Base-by-base conservation (phyloP, 805 yeast species). In the Dipodascopsis uninucleata region DNA sequence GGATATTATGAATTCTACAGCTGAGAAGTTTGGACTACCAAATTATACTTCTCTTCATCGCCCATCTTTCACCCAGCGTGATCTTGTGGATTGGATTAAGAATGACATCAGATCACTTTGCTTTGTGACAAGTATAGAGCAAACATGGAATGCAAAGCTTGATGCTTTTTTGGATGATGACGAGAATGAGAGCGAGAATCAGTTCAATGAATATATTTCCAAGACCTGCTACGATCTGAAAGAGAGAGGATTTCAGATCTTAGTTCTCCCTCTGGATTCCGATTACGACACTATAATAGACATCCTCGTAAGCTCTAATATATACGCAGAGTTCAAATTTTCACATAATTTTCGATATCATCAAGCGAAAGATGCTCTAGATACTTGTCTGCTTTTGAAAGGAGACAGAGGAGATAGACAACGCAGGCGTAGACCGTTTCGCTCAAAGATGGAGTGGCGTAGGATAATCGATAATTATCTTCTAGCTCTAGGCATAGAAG, bases 401-500 rank as follows among this genome's bases (percentile, higher is more conserved):
- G n/a, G 82, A 83, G 26, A 18, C 28, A 45, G 35, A 31, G 21
- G 12, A 31, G 12, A 12, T 21, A 9, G n/a, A 17, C 10, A 31
- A 8, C 35, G n/a, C 7, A 12, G 7, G 35, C 16, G 8, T 9
- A 31, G 18, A 17, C 7, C 7, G 7, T 5, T 8, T 6, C 31
- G 18, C 7, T n/a, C 12, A 17, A 70, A 74, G 51, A 75, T 77
- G 21, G 85, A 82, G 60, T 82, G 88, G 86, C 68, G 89, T 54
- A 79, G 81, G 57, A 74, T 83, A 22, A 79, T 83, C 47, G 90
- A 83, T 53, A 82, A 81, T 62, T 83, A 76, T 57, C 56, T 80
- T 28, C 62, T 81, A 28, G 79, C 78, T 58, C 66, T 81, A 24
- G 85, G 78, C 3, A 82, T 82, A 37, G 87, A 81, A 55, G 78